Evolutionary conservation across 2,329 filamentous ascomycete species (phyloP).

Genomic region (Arthrocladium fulminans): DNA sequence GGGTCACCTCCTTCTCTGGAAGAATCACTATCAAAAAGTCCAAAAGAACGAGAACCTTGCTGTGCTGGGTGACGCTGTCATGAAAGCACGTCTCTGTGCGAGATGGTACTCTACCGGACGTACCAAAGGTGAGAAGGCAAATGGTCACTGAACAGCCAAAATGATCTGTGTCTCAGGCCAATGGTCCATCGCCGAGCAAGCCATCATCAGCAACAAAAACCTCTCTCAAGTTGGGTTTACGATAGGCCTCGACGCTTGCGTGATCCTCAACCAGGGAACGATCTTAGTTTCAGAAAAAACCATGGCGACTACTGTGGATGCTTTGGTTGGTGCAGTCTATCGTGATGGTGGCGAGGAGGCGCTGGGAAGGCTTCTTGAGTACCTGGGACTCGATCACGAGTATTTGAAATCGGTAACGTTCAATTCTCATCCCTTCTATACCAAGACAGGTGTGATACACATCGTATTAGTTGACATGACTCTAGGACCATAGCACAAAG

Average conservation of each 20-base stretch:
- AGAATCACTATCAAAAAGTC: neutral
- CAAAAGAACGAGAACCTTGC: conserved; percentile 9
- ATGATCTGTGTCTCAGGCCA: conserved; percentile 1
- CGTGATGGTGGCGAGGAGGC: conserved; percentile 22
- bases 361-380: neutral
- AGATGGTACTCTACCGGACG: conserved; percentile 2
- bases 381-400: conserved; percentile 5
- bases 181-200: conserved; percentile 6
- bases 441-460: neutral
- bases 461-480: neutral
- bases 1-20: conserved; percentile 2
- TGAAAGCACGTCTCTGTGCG: conserved; percentile 8
- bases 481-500: neutral
- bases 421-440: neutral
- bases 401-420: neutral
- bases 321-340: conserved; percentile 29
- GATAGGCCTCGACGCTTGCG: conserved; percentile 1
- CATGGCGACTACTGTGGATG: conserved; percentile 28
- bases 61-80: conserved; percentile 5
- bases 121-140: conserved; percentile 2
- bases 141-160: neutral
- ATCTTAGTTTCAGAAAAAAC: conserved; percentile 14
- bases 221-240: neutral
- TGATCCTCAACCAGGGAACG: conserved; percentile 11
- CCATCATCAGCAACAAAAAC: conserved; percentile 1